Base-by-base conservation (phyloP, 1,139 yeast genomes). In the Pneumocystis oryctolagi region DNA sequence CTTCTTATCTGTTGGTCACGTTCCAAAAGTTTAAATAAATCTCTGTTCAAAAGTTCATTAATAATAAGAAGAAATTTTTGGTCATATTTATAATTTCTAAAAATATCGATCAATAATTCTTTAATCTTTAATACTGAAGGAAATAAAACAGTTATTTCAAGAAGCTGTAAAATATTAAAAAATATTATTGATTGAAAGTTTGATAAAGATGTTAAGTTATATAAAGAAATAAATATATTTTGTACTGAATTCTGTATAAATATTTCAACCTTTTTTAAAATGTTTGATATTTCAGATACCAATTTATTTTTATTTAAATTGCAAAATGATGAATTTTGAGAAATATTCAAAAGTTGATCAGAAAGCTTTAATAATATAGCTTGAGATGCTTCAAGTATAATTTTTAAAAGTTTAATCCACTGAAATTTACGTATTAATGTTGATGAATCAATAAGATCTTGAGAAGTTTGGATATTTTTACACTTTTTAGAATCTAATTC, bases 31-130 rank as follows among this genome's bases (percentile, higher is more conserved):
- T 47, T 20, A 59, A 59, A 80, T 2, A 83, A 80, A 64, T 81
- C 85, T 47, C 76, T 76, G 68, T 84, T 82, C 31, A 85, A 73
- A 67, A 86, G 75, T 56, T 75, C 73, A 59, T 83, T 75, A 1
- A 84, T 79, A 4, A 84, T 78, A n/a, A 74, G 72, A 35, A 84
- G 73, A 67, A 85, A 79, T 63, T 80, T 81, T 63, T 79, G 78
- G 68, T 87, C 92, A 68, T 83, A 84, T 1, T 82, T 75, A 69
- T 84, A 84, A 0, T 89, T 84, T 5, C 82, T 73, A 66, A 84
- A 83, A 5, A 85, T 79, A 63, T 85, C 89, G 58, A 78, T 79
- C 20, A 87, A 73, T 9, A 85, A 81, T 1, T 78, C 78, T 47
- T 85, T 75, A n/a, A 86, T 80, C 67, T 84, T 84, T 0, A 83